These are phyloP conservation scores for Chlorophyllum brunneum DNA, from an alignment of 768 basidiomycete genomes.

Conservation along the genomic window DNA sequence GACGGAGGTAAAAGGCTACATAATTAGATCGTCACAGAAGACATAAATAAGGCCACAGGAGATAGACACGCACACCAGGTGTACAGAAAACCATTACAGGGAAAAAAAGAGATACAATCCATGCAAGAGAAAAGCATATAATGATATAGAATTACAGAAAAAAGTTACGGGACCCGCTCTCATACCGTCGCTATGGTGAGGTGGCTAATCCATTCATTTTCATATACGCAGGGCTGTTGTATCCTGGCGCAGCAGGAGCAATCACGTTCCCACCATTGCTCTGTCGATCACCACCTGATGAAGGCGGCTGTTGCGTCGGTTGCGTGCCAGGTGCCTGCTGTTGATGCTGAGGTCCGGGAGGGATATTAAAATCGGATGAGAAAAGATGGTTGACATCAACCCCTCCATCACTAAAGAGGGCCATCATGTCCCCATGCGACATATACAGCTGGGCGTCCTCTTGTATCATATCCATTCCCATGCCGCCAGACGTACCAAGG, in stretches of 20 bases:
- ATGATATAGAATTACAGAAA: neutral
- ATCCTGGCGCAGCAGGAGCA: conserved; percentile 16
- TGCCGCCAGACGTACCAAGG: conserved; percentile 32
- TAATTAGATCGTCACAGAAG: neutral
- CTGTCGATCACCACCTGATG: conserved; percentile 11
- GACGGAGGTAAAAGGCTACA: neutral
- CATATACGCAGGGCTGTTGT: conserved; percentile 27
- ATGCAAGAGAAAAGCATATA: neutral
- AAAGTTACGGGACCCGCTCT: neutral
- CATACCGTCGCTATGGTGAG: conserved; percentile 26
- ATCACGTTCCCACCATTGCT: conserved; percentile 14
- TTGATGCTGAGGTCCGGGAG: conserved; percentile 1
- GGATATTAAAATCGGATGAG: conserved; percentile 25
- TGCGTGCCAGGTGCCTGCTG: conserved; percentile 8
- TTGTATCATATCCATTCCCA: conserved; percentile 43
- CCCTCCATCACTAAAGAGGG: conserved; percentile 50
- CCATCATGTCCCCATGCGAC: conserved; percentile 57
- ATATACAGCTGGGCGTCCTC: conserved; percentile 51
- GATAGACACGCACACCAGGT: too few species aligned
- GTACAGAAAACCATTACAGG: too few species aligned
- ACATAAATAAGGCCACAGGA: too few species aligned
- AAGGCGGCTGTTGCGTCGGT: conserved; percentile 16
- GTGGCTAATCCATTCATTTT: conserved; percentile 33
- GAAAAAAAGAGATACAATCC: neutral
- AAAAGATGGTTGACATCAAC: conserved; percentile 33